These are phyloP conservation scores for Dactylonectria estremocensis DNA, from an alignment of 2,329 filamentous ascomycete species.

Conservation along the genomic window DNA sequence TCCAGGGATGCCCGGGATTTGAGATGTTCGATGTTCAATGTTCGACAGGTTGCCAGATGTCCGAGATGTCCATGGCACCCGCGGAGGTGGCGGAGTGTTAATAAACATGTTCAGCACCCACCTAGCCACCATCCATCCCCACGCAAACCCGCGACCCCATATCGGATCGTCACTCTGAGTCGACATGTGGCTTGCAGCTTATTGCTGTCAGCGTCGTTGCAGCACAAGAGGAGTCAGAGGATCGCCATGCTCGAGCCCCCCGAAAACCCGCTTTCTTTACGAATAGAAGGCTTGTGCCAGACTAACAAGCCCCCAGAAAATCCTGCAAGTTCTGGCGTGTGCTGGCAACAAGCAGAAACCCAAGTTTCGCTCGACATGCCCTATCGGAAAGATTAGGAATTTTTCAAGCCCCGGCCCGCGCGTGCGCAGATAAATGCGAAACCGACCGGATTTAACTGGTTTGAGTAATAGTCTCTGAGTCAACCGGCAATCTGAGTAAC, in stretches of 20 bases:
- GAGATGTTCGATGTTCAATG: no score
- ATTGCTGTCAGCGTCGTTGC: not conserved
- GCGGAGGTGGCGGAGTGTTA: no score
- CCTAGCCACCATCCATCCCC: not conserved
- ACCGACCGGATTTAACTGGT: conserved; percentile 8
- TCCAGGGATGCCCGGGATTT: no score
- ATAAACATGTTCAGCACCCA: not conserved
- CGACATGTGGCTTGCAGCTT: conserved; percentile 19
- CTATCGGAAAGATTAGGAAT: conserved; percentile 13
- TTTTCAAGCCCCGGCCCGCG: conserved; percentile 1
- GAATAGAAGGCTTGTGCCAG: not conserved
- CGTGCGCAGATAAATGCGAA: conserved; percentile 8
- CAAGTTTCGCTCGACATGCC: not conserved
- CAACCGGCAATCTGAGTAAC: conserved; percentile 4
- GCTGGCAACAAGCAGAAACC: not conserved
- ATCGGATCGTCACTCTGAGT: conserved; percentile 2
- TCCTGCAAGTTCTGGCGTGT: not conserved
- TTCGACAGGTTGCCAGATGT: no score
- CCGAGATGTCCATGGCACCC: no score
- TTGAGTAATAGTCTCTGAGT: conserved; percentile 23
- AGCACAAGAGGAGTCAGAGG: conserved; percentile 12
- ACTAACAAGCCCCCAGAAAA: conserved; percentile 8
- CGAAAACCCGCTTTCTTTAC: not conserved
- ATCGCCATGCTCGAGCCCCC: not conserved
- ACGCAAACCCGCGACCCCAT: not conserved